Evolutionary conservation across 257 asterid species (phyloP).

Genomic region (Scutellaria galericulata): DNA sequence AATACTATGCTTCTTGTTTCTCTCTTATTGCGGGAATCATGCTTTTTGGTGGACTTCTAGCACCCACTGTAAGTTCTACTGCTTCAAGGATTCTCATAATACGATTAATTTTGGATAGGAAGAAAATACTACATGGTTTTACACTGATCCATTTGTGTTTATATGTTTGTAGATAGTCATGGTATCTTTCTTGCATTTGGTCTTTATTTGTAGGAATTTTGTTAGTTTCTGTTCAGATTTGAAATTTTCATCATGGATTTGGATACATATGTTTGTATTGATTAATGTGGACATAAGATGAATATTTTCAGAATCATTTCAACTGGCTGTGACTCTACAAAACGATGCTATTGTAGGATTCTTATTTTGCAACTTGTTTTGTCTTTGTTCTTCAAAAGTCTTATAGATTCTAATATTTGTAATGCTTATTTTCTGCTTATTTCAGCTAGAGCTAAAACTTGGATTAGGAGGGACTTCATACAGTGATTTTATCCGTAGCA

Average conservation of each 20-base stretch:
- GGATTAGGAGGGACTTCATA: conserved; percentile 95
- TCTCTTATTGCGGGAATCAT: conserved; percentile 91
- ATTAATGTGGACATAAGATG: not conserved
- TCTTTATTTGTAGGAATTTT: not conserved
- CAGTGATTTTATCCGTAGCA: conserved; percentile 76
- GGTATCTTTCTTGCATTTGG: not conserved
- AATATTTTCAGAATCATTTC: not conserved
- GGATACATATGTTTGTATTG: not conserved
- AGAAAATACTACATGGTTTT: not conserved
- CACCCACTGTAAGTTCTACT: conserved; percentile 75
- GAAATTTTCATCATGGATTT: not conserved
- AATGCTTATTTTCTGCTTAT: conserved; percentile 27
- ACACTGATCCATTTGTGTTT: not conserved
- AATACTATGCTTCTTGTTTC: conserved; percentile 83
- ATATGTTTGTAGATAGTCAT: not conserved
- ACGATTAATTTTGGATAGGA: not conserved
- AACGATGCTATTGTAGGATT: not conserved
- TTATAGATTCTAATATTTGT: conserved; percentile 27
- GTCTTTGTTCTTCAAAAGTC: conserved; percentile 11
- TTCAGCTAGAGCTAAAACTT: conserved; percentile 87
- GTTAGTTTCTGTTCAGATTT: too few species aligned
- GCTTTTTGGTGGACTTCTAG: conserved; percentile 94
- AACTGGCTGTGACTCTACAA: too few species aligned
- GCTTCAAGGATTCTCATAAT: conserved; percentile 2
- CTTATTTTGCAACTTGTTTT: not conserved